Percentiles rank a stretch among this genome's conserved stretches.
Evolutionary conservation across 208 protist species (phyloP).

Genomic region (Wallacemonas sp.): DNA sequence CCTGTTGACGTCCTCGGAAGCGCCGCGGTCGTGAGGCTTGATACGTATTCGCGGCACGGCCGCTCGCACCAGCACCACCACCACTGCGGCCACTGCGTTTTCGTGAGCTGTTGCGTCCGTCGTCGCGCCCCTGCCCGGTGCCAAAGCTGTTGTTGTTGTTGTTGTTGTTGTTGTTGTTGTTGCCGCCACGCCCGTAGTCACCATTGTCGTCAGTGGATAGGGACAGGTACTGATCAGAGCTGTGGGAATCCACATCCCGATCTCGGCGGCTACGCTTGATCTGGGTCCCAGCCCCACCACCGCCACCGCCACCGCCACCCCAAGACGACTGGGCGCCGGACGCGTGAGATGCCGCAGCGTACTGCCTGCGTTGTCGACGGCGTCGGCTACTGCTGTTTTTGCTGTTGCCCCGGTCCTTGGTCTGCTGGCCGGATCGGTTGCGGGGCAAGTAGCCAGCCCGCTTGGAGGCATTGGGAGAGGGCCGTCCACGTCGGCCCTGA

Average conservation of each 20-base stretch:
- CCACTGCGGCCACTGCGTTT: neutral
- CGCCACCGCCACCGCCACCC: neutral
- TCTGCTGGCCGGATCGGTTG: neutral
- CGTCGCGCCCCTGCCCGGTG: neutral
- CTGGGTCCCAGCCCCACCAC: neutral
- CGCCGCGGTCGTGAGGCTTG: too few species aligned
- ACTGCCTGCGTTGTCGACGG: too few species aligned
- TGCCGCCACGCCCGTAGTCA: neutral
- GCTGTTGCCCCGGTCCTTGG: neutral
- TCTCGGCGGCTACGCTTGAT: neutral
- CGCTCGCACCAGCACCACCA: neutral
- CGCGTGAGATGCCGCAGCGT: neutral
- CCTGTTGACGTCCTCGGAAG: neutral
- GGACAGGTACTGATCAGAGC: conserved; percentile 8
- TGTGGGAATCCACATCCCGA: neutral
- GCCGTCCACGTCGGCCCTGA: neutral
- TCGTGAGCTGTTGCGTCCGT: neutral
- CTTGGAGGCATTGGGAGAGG: neutral
- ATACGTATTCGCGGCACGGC: too few species aligned
- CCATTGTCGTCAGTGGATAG: neutral
- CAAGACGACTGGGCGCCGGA: neutral
- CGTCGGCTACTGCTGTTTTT: too few species aligned
- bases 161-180: neutral
- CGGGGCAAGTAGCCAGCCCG: neutral
- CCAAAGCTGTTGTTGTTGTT: neutral